Evolutionary conservation across 805 yeast species (phyloP), one percentile per base, ranked within the genome.

Genomic region (Lipomyces japonicus): DNA sequence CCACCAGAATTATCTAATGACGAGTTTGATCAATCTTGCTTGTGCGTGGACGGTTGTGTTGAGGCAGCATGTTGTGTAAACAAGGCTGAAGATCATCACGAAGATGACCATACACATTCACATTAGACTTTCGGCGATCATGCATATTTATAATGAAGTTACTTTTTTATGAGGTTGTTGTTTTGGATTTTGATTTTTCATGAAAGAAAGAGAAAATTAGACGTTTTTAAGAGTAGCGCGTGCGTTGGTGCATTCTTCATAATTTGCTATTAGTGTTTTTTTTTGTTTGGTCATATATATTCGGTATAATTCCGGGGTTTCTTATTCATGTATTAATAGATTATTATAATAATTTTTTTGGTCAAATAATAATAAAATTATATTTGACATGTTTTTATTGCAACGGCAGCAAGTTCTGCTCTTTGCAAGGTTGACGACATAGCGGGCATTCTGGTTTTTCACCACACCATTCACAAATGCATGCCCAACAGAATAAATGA

Each of bases 401-500:
- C 46, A 84, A 64, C 0, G 86, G 81, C 37, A 87, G 68, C 44
- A 87, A 63, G 54, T 80, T 78, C 64, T 81, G 83, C 59, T 77
- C 83, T 25, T 74, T 69, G 44, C 87, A 76, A 22, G 71, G 74
- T 57, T 84, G 93, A 46, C 97, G 69, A 63, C 97, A 93, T 24
- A 93, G 71, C 0, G 98, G 97, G 64, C 98, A 91, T 63, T 89
- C 96, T 0, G 88, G 82, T 52, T 77, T 75, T 58, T 89, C 96
- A 55, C 87, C 74, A 51, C 89, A 79, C 97, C 97, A 91, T 60
- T 86, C 95, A 4, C 81, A 74, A 3, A 89, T 80, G 65, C 97
- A 91, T 4, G 72, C 74, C 97, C 97, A 91, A 68, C 98, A 91
- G 66, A 86, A 91, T 14, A 87, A 50, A 65, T 91, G 98, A 0